phyloP scores from a whole-genome alignment of 2,329 filamentous ascomycete genomes.

The Sarocladium strictum region DNA sequence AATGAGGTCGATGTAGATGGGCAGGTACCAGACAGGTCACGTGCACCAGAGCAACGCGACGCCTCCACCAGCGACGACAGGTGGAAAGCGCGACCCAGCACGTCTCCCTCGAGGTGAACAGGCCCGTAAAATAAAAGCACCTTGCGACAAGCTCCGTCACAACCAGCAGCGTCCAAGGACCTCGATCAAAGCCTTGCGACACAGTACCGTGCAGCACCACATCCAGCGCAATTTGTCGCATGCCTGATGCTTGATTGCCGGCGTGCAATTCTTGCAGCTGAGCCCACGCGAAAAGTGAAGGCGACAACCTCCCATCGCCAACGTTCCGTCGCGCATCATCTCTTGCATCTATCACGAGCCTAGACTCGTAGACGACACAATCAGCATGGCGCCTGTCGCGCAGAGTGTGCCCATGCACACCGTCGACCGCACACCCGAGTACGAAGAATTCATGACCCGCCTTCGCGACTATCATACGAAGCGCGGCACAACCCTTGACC shows the following conservation, averaged over 20 bases:
- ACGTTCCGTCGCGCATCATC: background rate
- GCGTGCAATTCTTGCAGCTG: constrained; percentile 5
- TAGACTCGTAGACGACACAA: background rate
- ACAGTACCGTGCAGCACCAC: background rate
- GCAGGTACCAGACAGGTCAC: background rate
- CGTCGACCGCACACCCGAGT: constrained; percentile 62
- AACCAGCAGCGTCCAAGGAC: background rate
- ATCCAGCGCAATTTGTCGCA: background rate
- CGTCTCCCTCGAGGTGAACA: constrained; percentile 6
- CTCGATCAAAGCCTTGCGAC: background rate
- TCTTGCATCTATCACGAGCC: background rate
- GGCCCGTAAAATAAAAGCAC: constrained; percentile 9
- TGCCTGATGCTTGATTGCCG: background rate
- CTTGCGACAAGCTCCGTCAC: constrained; percentile 6
- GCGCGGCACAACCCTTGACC: constrained; percentile 72
- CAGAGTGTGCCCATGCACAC: constrained; percentile 32
- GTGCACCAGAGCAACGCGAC: background rate
- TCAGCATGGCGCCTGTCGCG: constrained; percentile 26
- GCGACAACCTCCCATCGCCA: background rate
- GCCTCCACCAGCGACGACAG: background rate
- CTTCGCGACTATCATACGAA: constrained; percentile 69
- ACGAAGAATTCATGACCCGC: constrained; percentile 71
- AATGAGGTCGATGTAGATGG: too few relatives aligned
- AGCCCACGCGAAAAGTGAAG: background rate
- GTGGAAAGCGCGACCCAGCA: constrained; percentile 2